Base-by-base conservation (phyloP, 768 basidiomycete genomes). In the Phylloporus rhodoxanthus region DNA sequence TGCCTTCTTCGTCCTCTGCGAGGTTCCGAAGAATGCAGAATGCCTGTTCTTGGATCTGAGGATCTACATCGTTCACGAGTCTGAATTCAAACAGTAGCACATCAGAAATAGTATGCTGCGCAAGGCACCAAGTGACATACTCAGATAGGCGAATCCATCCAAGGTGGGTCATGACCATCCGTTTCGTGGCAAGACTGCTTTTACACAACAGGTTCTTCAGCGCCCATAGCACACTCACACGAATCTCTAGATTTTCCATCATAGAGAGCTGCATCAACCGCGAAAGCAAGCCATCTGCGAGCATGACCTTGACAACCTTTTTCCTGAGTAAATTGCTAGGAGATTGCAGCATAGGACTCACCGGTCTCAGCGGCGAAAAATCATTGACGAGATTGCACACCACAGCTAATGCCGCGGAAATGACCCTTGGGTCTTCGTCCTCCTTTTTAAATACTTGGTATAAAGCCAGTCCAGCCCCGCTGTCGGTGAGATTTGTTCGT, bases 341-440 rank as follows among this genome's bases (percentile, higher is more conserved):
- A 14, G 10, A n/a, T 29, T 13, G n/a, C 21, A 44, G 32, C 4
- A 11, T 11, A 8, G 5, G 39, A 75, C 84, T 57, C 57, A 91
- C 89, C 46, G 73, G 69, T 53, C 83, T 73, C 55, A 93, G 63
- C 7, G 91, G 91, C 10, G 91, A 91, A 67, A 90, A 92, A 46
- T 91, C 87, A 45, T 82, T 84, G 8, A 94, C 80, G 37, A 94
- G 75, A 64, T 96, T 95, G 67, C 90, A 91, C 4, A 95, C 76
- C 5, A 82, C 85, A 0, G 82, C 76, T 1, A 89, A 67, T 1
- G 88, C 85, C 0, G 85, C 87, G 45, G 75, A 73, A 17, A 81
- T 73, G 19, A 93, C 90, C 13, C 87, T 71, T 40, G 77, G 67
- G 61, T 91, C 87, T 52, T 89, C 82, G 15, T 78, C 78, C 51